Evolutionary conservation across 2,329 filamentous ascomycete species (phyloP), one percentile per base, ranked within the genome.

Genomic region (Monosporascus sp.): DNA sequence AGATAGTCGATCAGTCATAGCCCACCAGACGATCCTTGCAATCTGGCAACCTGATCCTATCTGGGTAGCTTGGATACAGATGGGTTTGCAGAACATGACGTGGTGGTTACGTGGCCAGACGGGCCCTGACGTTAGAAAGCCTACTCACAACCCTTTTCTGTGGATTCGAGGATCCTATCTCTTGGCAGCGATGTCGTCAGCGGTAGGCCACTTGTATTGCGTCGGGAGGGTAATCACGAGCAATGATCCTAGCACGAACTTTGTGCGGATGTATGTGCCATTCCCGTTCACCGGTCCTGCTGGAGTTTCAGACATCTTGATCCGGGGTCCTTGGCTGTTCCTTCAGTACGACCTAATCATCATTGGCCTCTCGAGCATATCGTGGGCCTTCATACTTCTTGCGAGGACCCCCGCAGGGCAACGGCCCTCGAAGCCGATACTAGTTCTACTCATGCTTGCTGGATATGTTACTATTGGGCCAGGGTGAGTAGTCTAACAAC

Each of bases 291-390:
- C 49, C 3, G 61, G 63, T 1, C 60, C 59, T 38, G 31, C 52
- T 36, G 56, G 58, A 16, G 54, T 55, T 14, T 46, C 54, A 14
- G 53, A 61, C 45, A 43, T 53, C n/a, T 49, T 64, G 17, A 56
- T 56, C 2, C 51, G 55, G 4, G 59, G 63, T 2, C 55, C 64
- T 17, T 65, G 62, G 52, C 54, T 66, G 14, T 66, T 61, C 41
- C 59, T 66, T 14, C 64, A 66, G 54, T 64, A 61, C 45, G 64
- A 66, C 52, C 31, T 61, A 7, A 58, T 62, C 37, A 65, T 65
- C 52, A 64, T 65, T 38, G 52, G 57, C 19, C 20, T 61, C 16
- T 57, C 63, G 43, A 61, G 61, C 43, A 26, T 64, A 8, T 55
- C 52, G 16, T 66, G 64, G 64, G 61, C 56, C 6, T 64, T 56